Base-by-base conservation (phyloP, 2,329 filamentous ascomycete species). In the Blastomyces gilchristii region DNA sequence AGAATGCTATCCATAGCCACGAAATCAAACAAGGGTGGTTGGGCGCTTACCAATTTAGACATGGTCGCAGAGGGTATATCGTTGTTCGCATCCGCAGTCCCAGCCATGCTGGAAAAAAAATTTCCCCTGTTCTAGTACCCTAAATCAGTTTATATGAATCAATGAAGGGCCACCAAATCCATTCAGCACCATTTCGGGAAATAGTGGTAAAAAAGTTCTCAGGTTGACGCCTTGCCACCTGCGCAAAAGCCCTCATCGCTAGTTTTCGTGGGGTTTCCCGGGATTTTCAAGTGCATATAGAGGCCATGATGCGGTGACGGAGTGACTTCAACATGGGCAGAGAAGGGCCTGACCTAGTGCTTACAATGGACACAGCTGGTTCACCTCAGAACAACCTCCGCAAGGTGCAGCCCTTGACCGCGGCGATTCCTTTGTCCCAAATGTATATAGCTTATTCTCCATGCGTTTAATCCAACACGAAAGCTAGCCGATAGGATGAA, bases 41-140 rank as follows among this genome's bases (percentile, higher is more conserved):
- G 49, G 43, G 62, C 37, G 70, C 73, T 67, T 72, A 78, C 76
- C 70, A 78, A 63, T 69, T 76, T 76, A 37, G 75, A 74, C 64
- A 78, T 72, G 31, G 76, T 76, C 34, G 73, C 72, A 41, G 75
- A 68, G 65, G 72, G 71, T 62, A 71, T 72, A 62, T 69, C 67
- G 59, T 69, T 67, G 61, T 66, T 68, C 47, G 68, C 63, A 62
- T 69, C 74, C 59, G 70, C 67, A 69, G 74, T 72, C 31, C 67
- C 67, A 58, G 68, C 66, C 68, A 70, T 70, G 58, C 65, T 63
- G 58, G n/a, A 62, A 31, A 31, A 31, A 31, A 31, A 31, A 31
- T 22, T 22, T 22, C n/a, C 28, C 28, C 41, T 49, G 45, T n/a
- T 56, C 56, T 62, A 45, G 56, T 43, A 43, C n/a, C 7, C 31